A percentile compares a stretch with the other conserved stretches of the same genome.
These are phyloP conservation scores for Euphorbia peplus DNA, from an alignment of 345 rosid genomes.

Conservation along the genomic window DNA sequence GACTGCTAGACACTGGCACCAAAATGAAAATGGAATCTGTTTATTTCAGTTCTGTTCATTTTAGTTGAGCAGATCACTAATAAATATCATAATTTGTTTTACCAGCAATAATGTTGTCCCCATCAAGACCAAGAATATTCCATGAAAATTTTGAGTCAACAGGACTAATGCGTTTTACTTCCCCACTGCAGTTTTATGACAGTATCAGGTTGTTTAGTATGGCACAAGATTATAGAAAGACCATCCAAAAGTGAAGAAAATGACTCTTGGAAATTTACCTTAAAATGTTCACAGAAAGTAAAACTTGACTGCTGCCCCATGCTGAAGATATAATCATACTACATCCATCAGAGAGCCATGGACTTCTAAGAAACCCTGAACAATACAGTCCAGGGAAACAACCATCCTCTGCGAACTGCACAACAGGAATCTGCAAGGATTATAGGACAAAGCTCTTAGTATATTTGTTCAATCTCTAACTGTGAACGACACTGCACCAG, in stretches of 20 bases:
- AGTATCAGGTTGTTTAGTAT: constrained; percentile 14
- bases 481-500: background rate
- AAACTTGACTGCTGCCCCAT: constrained; percentile 69
- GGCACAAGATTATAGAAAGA: constrained; percentile 1
- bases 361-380: constrained; percentile 44
- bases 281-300: constrained; percentile 59
- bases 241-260: background rate
- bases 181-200: constrained; percentile 52
- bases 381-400: constrained; percentile 86
- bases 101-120: constrained; percentile 82
- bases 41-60: constrained; percentile 9
- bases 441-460: constrained; percentile 3
- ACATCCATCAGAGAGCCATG: constrained; percentile 93
- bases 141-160: constrained; percentile 59
- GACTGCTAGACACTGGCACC: constrained; percentile 76
- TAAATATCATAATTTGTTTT: constrained; percentile 17
- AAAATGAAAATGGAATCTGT: constrained; percentile 14
- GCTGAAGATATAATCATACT: constrained; percentile 67
- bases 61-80: background rate
- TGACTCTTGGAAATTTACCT: constrained; percentile 40
- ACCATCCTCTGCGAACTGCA: constrained; percentile 63
- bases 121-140: constrained; percentile 62
- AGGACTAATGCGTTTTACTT: constrained; percentile 63
- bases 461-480: background rate
- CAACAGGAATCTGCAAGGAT: constrained; percentile 59